Base-by-base conservation (phyloP, 352 stramenopile species). In the Pythium sukuiense region DNA sequence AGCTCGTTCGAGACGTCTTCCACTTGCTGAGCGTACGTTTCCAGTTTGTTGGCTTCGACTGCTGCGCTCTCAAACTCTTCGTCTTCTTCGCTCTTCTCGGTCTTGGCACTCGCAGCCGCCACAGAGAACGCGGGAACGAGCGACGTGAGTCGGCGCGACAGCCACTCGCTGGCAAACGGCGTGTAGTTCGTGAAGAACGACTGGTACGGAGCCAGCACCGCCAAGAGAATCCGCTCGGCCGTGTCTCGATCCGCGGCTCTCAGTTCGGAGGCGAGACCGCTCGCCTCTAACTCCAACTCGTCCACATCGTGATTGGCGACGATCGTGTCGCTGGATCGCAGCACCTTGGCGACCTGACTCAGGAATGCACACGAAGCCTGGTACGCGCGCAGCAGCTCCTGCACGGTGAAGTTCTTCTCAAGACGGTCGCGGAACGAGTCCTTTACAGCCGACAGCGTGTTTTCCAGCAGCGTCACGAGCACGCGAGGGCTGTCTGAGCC, bases 391-490 rank as follows among this genome's bases (percentile, higher is more conserved):
- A 90, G 56, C 9, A 89, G 54, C 16, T 65, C 55, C 16, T 63
- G 30, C 56, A 89, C 59, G 13, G 46, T 18, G 32, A 85, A 80
- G 27, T 69, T 56, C 29, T 68, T 58, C 20, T 69, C 76, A 5
- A 93, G 43, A 1, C 81, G 85, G 32, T 87, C 73, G 35, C 75
- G 76, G 20, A 90, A 88, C 1, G 80, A 83, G 45, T 78, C 73
- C 7, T 63, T 76, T 7, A 93, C 66, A 2, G 76, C 65, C 33
- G 74, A 65, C 12, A 90, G 63, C 41, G 79, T 89, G 56, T 81
- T 78, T 43, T 79, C 56, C 4, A 93, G 65, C 45, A 93, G 50
- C 29, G 63, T 60, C 3, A 82, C 56, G 24, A 90, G 71, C 43
- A 90, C 72, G 45, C 14, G 26, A 11, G 65, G 20, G 11, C 74